Conservation (phyloP, 139 green algal species). For the Asterochloris erici region DNA sequence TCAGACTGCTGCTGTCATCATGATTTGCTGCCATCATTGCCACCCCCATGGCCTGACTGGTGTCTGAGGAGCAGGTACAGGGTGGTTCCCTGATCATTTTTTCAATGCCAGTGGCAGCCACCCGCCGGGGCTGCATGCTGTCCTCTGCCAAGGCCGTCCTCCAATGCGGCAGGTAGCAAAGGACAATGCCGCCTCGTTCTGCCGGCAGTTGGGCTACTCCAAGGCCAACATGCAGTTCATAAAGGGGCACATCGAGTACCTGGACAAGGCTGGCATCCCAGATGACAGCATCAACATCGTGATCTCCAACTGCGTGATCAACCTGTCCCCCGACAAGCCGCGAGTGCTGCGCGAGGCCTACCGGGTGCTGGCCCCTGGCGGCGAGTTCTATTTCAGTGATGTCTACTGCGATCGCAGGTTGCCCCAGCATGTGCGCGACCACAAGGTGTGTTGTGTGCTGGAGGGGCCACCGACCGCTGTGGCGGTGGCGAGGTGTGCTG, state of each 20-base stretch:
- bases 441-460: conserved; percentile 39
- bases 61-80: no score
- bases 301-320: conserved; percentile 97
- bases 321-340: conserved; percentile 85
- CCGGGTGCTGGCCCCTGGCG: conserved; percentile 80
- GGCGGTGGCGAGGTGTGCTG: no score
- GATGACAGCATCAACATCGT: conserved; percentile 82
- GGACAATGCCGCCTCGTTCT: conserved; percentile 66
- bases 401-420: conserved; percentile 88
- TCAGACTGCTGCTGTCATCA: not conserved
- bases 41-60: not conserved
- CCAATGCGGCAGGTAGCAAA: conserved; percentile 57
- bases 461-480: no score
- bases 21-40: not conserved
- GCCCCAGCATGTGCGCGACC: conserved; percentile 42
- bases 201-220: conserved; percentile 63
- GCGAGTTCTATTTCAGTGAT: conserved; percentile 97
- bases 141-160: not conserved
- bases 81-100: no score
- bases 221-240: conserved; percentile 87
- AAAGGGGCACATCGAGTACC: conserved; percentile 85
- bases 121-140: not conserved
- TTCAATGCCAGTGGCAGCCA: no score
- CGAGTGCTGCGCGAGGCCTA: conserved; percentile 48
- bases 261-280: conserved; percentile 68